These are phyloP conservation scores for Exophiala sp. DNA, from an alignment of 2,329 filamentous ascomycete genomes.

Conservation along the genomic window DNA sequence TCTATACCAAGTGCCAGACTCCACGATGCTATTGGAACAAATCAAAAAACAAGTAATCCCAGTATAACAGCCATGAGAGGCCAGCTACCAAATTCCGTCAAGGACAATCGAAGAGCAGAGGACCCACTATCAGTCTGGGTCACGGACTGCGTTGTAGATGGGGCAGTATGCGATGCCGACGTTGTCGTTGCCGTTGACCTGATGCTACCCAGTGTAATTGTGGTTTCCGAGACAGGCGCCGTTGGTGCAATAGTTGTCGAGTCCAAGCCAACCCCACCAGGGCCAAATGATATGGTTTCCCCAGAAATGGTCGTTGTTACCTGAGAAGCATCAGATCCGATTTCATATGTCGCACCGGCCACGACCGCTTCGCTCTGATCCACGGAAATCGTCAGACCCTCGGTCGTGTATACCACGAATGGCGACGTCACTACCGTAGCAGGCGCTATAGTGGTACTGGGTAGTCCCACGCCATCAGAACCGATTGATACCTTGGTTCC, in stretches of 20 bases:
- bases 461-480: constrained; percentile 27
- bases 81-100: constrained; percentile 2
- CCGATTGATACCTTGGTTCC: constrained; percentile 29
- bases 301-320: constrained; percentile 47
- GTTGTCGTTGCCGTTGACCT: not conserved
- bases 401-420: constrained; percentile 21
- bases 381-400: constrained; percentile 27
- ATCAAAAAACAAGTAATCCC: constrained; percentile 10
- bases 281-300: constrained; percentile 52
- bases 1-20: constrained; percentile 1
- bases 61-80: constrained; percentile 3
- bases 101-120: not conserved
- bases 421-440: constrained; percentile 6
- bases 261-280: constrained; percentile 48
- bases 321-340: constrained; percentile 45
- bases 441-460: constrained; percentile 26
- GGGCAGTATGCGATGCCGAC: not conserved
- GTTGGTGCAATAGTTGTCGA: constrained; percentile 35
- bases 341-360: constrained; percentile 49
- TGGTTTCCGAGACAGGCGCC: constrained; percentile 5
- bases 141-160: constrained; percentile 10
- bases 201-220: not conserved
- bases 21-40: not conserved
- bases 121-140: not conserved
- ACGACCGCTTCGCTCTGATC: constrained; percentile 41